Evolutionary conservation across 345 rosid species (phyloP).

Genomic region (Salix caprea): DNA sequence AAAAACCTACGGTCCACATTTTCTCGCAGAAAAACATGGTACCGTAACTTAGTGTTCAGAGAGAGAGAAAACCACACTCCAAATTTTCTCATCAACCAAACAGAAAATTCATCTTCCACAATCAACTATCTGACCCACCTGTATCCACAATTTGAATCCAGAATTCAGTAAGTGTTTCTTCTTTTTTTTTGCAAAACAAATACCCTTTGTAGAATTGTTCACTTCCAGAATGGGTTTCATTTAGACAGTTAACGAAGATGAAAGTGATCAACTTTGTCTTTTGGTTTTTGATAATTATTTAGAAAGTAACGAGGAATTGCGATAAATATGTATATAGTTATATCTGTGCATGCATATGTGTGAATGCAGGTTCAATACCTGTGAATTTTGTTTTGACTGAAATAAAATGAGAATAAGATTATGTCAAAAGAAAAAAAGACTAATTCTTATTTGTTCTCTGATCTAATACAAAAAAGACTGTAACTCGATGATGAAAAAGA

Average conservation of each 20-base stretch:
- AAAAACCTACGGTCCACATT: neutral
- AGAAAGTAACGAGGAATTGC: too few species aligned
- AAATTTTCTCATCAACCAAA: slow-evolving; percentile 5
- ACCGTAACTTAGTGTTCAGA: neutral
- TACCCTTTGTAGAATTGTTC: neutral
- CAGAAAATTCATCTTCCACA: neutral
- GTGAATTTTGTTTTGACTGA: too few species aligned
- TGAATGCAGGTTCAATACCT: too few species aligned
- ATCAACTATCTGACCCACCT: neutral
- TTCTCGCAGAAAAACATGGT: neutral
- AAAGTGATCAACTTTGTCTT: neutral
- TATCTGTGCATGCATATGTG: too few species aligned
- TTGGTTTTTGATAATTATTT: too few species aligned
- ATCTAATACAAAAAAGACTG: too few species aligned
- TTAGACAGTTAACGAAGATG: neutral
- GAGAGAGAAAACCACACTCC: neutral
- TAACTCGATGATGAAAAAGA: too few species aligned
- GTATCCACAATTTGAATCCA: neutral
- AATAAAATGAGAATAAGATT: too few species aligned
- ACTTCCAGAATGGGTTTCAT: neutral
- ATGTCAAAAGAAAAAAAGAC: too few species aligned
- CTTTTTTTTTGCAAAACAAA: too few species aligned
- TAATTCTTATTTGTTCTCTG: too few species aligned
- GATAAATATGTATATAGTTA: too few species aligned
- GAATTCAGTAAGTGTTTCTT: neutral